phyloP scores from a whole-genome alignment of 2,329 filamentous ascomycete species.

The Ophiostoma piceae region DNA sequence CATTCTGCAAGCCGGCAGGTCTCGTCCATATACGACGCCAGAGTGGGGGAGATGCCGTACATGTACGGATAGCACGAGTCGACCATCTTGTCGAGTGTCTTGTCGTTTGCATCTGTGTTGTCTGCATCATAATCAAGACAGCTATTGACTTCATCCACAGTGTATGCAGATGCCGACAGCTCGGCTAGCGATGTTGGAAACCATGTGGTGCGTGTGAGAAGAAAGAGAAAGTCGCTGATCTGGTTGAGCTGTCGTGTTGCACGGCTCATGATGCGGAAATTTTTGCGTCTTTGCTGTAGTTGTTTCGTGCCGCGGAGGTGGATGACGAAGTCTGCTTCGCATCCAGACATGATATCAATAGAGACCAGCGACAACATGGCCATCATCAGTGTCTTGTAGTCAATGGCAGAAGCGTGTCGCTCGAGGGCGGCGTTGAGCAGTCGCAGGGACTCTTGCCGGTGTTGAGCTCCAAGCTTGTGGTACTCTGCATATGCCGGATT shows the following conservation, averaged over 20 bases:
- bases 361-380: constrained; percentile 24
- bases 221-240: constrained; percentile 22
- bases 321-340: constrained; percentile 21
- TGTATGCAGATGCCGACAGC: not conserved
- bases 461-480: constrained; percentile 15
- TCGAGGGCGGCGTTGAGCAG: constrained; percentile 5
- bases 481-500: constrained; percentile 1
- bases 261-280: not conserved
- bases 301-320: constrained; percentile 21
- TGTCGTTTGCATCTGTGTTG: not conserved
- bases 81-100: not conserved
- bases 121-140: not conserved
- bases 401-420: not conserved
- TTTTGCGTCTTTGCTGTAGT: constrained; percentile 15
- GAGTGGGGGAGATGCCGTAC: constrained; percentile 22
- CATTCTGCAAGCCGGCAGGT: constrained; percentile 21
- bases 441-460: constrained; percentile 16
- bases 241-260: constrained; percentile 20
- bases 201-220: constrained; percentile 20
- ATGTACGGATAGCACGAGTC: constrained; percentile 20
- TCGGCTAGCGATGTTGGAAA: constrained; percentile 3
- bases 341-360: constrained; percentile 22
- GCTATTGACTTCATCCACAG: not conserved
- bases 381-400: constrained; percentile 20
- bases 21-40: constrained; percentile 20